These are phyloP conservation scores for Maudiozyma humilis DNA, from an alignment of 1,139 yeast genomes.

Conservation along the genomic window DNA sequence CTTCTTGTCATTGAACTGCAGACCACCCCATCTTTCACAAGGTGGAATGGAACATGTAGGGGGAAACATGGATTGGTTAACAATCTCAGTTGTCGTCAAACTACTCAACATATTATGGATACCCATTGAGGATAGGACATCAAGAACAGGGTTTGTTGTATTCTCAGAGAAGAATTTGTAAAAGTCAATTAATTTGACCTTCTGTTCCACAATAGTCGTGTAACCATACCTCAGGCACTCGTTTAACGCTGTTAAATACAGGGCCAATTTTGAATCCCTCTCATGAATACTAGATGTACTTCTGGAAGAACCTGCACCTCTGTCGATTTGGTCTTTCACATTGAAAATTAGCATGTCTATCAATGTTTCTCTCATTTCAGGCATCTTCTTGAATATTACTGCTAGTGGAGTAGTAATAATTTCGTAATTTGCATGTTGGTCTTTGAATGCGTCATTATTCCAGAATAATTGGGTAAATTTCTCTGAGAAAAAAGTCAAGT, in stretches of 20 bases:
- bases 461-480: constrained; percentile 50
- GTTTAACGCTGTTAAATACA: constrained; percentile 65
- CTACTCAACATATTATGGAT: constrained; percentile 63
- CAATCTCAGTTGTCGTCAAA: constrained; percentile 50
- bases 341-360: constrained; percentile 26
- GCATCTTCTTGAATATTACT: constrained; percentile 52
- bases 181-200: constrained; percentile 43
- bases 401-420: constrained; percentile 57
- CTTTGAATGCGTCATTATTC: constrained; percentile 50
- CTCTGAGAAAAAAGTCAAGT: constrained; percentile 36
- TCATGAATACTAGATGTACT: constrained; percentile 62
- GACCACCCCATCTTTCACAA: constrained; percentile 65
- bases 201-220: constrained; percentile 38
- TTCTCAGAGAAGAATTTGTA: constrained; percentile 45
- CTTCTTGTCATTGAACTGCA: constrained; percentile 45
- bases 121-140: constrained; percentile 38
- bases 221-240: constrained; percentile 70
- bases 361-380: constrained; percentile 32
- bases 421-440: constrained; percentile 28
- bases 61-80: constrained; percentile 48
- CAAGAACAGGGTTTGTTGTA: constrained; percentile 64
- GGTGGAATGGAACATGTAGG: constrained; percentile 32
- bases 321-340: constrained; percentile 63
- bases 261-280: constrained; percentile 66
- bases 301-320: constrained; percentile 76